These are phyloP conservation scores for Starmerella vitae DNA, from an alignment of 805 yeast genomes.

Conservation along the genomic window DNA sequence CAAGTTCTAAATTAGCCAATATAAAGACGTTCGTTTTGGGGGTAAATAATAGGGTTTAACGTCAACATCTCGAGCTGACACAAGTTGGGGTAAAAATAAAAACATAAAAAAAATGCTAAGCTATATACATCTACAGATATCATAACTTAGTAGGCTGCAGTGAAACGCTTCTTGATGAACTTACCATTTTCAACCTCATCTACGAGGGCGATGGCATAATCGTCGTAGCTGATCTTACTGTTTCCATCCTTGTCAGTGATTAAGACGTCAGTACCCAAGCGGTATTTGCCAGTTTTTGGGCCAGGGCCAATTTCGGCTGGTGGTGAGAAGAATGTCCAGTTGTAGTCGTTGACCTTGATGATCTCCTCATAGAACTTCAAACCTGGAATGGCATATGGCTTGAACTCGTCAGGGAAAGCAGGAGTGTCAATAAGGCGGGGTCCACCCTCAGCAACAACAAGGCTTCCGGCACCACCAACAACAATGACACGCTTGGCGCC, in stretches of 20 bases:
- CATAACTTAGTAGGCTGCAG: conserved; percentile 12
- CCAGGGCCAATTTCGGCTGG: conserved; percentile 9
- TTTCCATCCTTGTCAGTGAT: conserved; percentile 8
- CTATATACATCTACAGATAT: no score
- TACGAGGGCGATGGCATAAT: conserved; percentile 12
- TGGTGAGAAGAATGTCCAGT: conserved; percentile 14
- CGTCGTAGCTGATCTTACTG: conserved; percentile 13
- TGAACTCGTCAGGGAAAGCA: conserved; percentile 11
- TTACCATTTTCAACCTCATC: conserved; percentile 13
- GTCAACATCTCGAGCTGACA: neutral
- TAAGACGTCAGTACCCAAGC: conserved; percentile 6
- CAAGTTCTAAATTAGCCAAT: no score
- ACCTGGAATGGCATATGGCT: conserved; percentile 4
- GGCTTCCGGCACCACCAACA: conserved; percentile 15
- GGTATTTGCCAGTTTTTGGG: conserved; percentile 8
- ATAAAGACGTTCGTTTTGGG: no score
- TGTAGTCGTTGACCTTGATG: conserved; percentile 4
- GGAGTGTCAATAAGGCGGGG: conserved; percentile 11
- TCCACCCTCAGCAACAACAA: conserved; percentile 9
- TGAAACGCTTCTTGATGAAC: conserved; percentile 8
- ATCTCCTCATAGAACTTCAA: conserved; percentile 4
- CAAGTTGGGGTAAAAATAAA: no score
- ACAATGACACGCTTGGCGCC: conserved; percentile 11
- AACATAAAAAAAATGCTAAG: no score
- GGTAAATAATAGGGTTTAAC: neutral